Conservation (phyloP, 2,329 filamentous ascomycete genomes). For the Aspergillus sp. region DNA sequence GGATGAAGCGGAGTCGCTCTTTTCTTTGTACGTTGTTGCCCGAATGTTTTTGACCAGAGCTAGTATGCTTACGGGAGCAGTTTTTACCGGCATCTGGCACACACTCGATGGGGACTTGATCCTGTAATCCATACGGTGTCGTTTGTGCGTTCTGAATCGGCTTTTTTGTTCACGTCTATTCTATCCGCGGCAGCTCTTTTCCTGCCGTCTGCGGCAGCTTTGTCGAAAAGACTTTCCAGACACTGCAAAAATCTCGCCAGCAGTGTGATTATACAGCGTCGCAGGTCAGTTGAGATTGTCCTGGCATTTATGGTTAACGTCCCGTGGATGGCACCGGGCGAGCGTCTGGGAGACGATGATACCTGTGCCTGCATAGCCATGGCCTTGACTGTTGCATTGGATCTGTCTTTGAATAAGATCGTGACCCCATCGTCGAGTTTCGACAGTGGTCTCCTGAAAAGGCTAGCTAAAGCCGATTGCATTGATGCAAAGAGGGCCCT, state of each 20-base stretch:
- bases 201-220: conserved; percentile 52
- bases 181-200: conserved; percentile 62
- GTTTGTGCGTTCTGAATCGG: conserved; percentile 59
- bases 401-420: conserved; percentile 62
- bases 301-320: conserved; percentile 68
- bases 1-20: conserved; percentile 56
- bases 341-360: conserved; percentile 51
- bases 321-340: conserved; percentile 58
- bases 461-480: conserved; percentile 57
- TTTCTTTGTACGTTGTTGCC: conserved; percentile 49
- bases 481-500: conserved; percentile 60
- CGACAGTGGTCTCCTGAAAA: conserved; percentile 38
- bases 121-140: conserved; percentile 56
- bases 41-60: neutral
- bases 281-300: conserved; percentile 65
- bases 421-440: conserved; percentile 49
- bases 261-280: conserved; percentile 52
- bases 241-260: conserved; percentile 57
- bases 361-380: conserved; percentile 64
- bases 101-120: conserved; percentile 67
- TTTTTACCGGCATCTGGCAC: conserved; percentile 61
- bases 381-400: conserved; percentile 60
- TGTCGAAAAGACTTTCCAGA: conserved; percentile 57
- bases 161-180: conserved; percentile 65
- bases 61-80: conserved; percentile 29